phyloP scores from a whole-genome alignment of 2,329 filamentous ascomycete species.

The Alternaria consortialis region DNA sequence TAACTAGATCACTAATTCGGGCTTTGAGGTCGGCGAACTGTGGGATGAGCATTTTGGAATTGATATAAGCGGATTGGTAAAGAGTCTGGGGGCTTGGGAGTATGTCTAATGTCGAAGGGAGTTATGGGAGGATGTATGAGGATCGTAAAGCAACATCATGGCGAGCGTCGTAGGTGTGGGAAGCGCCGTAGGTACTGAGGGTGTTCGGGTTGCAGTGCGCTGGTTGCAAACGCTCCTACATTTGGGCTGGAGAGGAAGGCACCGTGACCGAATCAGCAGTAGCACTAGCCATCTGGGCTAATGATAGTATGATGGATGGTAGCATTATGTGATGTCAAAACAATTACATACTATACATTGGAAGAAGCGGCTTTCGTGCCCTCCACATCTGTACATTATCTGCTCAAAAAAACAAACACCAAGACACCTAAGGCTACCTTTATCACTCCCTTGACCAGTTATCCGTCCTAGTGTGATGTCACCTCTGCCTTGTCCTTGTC shows the following conservation, averaged over 20 bases:
- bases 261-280: neutral
- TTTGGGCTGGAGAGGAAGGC: neutral
- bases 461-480: neutral
- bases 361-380: neutral
- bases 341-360: neutral
- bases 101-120: neutral
- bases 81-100: neutral
- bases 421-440: neutral
- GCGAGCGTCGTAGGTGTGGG: neutral
- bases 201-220: neutral
- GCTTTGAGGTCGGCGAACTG: neutral
- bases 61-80: neutral
- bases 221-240: neutral
- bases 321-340: neutral
- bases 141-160: neutral
- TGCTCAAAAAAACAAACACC: neutral
- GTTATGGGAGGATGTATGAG: neutral
- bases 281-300: neutral
- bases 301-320: neutral
- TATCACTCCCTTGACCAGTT: neutral
- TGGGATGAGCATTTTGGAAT: neutral
- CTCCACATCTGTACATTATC: neutral
- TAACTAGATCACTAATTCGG: neutral
- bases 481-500: constrained; percentile 11
- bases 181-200: neutral